Percentiles rank a stretch among this genome's conserved stretches.
These are phyloP conservation scores for Geranium brycei DNA, from an alignment of 345 rosid species.

Conservation along the genomic window DNA sequence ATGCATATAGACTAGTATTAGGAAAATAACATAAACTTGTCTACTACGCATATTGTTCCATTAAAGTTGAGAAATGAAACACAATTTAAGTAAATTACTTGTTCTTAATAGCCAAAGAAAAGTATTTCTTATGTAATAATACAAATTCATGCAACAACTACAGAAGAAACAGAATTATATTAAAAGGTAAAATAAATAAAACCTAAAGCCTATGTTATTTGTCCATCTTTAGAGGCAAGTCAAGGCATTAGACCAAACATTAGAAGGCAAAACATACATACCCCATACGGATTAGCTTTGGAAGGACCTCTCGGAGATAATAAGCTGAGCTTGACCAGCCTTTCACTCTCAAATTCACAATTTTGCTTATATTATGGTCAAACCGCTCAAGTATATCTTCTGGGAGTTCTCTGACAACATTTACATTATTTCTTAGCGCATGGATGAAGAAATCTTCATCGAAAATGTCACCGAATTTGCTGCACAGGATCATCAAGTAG, in stretches of 20 bases:
- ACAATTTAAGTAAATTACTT: not conserved
- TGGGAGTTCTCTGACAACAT: constrained; percentile 67
- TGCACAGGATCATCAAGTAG: constrained; percentile 23
- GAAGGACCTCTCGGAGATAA: constrained; percentile 87
- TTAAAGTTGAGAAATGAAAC: not conserved
- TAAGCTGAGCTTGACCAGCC: constrained; percentile 83
- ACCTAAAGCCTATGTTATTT: not conserved
- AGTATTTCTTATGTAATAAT: too few species aligned
- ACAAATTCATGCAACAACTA: too few species aligned
- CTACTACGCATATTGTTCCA: too few species aligned
- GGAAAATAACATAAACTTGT: not conserved
- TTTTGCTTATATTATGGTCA: constrained; percentile 79
- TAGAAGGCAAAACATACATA: constrained; percentile 14
- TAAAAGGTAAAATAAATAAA: too few species aligned
- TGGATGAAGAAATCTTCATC: constrained; percentile 84
- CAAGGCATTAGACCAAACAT: not conserved
- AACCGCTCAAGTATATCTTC: constrained; percentile 66
- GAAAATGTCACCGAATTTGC: constrained; percentile 86
- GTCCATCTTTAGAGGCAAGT: not conserved
- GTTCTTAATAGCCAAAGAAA: too few species aligned
- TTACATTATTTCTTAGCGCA: constrained; percentile 61
- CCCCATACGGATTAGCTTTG: constrained; percentile 60
- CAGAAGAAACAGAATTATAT: too few species aligned
- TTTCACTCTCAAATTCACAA: constrained; percentile 81
- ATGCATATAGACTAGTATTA: not conserved